Evolutionary conservation across 2,329 filamentous ascomycete species (phyloP).

Genomic region (Huntiella savannae): DNA sequence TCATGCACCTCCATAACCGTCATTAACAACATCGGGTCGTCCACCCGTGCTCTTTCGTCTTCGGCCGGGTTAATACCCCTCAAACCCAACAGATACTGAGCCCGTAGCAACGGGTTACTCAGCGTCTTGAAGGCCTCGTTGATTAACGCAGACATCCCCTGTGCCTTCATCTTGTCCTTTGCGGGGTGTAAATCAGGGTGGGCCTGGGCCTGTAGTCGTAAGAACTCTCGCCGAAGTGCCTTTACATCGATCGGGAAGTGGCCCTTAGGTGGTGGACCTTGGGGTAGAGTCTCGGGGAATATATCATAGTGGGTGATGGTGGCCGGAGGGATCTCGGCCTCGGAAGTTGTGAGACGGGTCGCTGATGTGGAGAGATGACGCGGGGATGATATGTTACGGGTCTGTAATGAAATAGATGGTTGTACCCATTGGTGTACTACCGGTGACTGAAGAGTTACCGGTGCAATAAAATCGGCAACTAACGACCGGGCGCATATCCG

Average conservation of each 20-base stretch:
- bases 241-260: conserved; percentile 56
- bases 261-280: conserved; percentile 58
- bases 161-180: conserved; percentile 37
- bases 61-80: conserved; percentile 59
- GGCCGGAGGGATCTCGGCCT: background rate
- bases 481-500: conserved; percentile 1
- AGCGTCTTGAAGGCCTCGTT: conserved; percentile 88
- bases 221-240: conserved; percentile 64
- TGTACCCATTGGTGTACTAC: conserved; percentile 2
- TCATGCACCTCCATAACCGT: conserved; percentile 65
- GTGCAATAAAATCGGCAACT: background rate
- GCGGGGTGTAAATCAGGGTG: conserved; percentile 52
- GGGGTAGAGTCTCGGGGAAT: conserved; percentile 62
- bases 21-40: conserved; percentile 51
- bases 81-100: conserved; percentile 69
- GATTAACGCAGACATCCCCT: conserved; percentile 62
- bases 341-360: background rate
- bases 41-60: conserved; percentile 56
- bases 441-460: conserved; percentile 7
- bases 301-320: conserved; percentile 58
- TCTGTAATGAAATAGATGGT: background rate
- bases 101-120: conserved; percentile 54
- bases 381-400: background rate
- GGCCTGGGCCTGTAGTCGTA: conserved; percentile 57
- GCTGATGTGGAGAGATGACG: background rate